Conservation (phyloP, 2,329 filamentous ascomycete genomes). For the Colletotrichum viniferum region DNA sequence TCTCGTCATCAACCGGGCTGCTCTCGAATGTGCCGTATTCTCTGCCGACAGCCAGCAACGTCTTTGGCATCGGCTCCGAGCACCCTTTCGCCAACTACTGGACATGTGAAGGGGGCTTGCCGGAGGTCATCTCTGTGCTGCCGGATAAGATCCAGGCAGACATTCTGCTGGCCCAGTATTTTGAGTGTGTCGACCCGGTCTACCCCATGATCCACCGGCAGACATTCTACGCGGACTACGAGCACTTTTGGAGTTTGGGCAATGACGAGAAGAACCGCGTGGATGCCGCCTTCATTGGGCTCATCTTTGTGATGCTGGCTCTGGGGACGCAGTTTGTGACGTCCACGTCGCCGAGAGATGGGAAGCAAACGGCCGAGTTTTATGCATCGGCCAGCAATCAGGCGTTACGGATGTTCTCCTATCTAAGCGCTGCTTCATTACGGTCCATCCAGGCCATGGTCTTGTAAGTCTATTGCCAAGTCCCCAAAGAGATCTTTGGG, state of each 20-base stretch:
- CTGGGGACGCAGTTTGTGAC: slow-evolving; percentile 80
- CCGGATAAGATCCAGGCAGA: slow-evolving; percentile 79
- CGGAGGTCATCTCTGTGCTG: slow-evolving; percentile 76
- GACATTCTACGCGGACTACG: slow-evolving; percentile 79
- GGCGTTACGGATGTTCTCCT: slow-evolving; percentile 75
- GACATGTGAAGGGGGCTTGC: slow-evolving; percentile 77
- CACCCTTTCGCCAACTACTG: slow-evolving; percentile 86
- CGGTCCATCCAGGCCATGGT: slow-evolving; percentile 81
- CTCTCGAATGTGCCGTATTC: slow-evolving; percentile 78
- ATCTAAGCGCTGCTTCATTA: slow-evolving; percentile 75
- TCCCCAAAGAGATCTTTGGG: accelerated
- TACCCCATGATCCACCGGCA: slow-evolving; percentile 81
- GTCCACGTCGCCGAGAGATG: slow-evolving; percentile 59
- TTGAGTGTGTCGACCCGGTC: slow-evolving; percentile 76
- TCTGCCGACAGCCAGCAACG: slow-evolving; percentile 72
- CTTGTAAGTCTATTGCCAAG: slow-evolving; percentile 38
- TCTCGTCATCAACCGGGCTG: slow-evolving; percentile 61
- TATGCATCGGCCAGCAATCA: slow-evolving; percentile 83
- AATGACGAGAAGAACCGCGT: slow-evolving; percentile 60
- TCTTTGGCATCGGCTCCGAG: slow-evolving; percentile 80
- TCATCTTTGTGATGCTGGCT: slow-evolving; percentile 79
- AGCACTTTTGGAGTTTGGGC: slow-evolving; percentile 74
- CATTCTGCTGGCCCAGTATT: slow-evolving; percentile 67
- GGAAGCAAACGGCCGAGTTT: slow-evolving; percentile 79
- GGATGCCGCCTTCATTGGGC: slow-evolving; percentile 72